Conservation (phyloP, 148 eudicot species). For the Chenopodium formosanum region DNA sequence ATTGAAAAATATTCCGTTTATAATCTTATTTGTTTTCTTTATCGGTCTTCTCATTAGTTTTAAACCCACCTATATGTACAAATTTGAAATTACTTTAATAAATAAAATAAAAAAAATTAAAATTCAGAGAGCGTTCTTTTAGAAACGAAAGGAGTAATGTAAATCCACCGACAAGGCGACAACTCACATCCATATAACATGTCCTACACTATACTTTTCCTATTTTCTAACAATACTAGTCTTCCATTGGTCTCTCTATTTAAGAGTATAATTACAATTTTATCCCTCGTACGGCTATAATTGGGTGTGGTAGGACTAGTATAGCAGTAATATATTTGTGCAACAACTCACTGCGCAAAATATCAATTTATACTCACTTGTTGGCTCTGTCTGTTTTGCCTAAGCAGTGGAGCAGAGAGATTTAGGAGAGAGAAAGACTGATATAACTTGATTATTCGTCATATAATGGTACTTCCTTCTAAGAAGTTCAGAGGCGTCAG, state of each 20-base stretch:
- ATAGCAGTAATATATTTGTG: not conserved
- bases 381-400: not conserved
- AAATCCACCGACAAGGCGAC: slow-evolving; percentile 25
- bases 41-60: no score
- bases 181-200: slow-evolving; percentile 6
- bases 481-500: slow-evolving; percentile 95
- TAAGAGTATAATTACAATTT: not conserved
- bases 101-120: no score
- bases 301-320: not conserved
- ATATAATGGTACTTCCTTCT: slow-evolving; percentile 55
- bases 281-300: not conserved
- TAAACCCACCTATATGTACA: no score
- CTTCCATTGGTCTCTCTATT: not conserved
- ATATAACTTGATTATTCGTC: not conserved
- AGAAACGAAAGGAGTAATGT: no score
- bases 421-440: not conserved
- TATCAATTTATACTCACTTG: not conserved
- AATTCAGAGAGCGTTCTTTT: no score
- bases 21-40: no score
- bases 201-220: not conserved
- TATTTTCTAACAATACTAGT: not conserved
- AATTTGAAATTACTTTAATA: no score
- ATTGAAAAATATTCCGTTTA: no score
- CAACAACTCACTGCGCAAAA: slow-evolving; percentile 4
- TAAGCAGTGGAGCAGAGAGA: not conserved